phyloP scores from a whole-genome alignment of 768 basidiomycete species.

The Russula brevipes region DNA sequence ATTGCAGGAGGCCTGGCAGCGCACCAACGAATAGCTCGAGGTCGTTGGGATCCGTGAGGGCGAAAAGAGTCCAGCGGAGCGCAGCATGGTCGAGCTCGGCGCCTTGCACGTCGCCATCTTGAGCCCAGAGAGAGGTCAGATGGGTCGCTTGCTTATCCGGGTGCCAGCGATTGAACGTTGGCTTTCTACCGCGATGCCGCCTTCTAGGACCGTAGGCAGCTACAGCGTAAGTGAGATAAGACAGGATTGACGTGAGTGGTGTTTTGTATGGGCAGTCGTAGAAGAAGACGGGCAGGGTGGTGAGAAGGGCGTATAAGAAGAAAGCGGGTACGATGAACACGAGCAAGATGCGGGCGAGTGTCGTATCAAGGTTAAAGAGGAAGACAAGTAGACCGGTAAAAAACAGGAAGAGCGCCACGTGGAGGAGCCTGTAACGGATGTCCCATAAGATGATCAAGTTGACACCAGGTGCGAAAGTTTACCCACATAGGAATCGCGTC shows the following conservation, averaged over 20 bases:
- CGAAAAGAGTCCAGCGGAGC: constrained; percentile 17
- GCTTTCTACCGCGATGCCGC: background rate
- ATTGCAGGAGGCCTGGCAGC: constrained; percentile 12
- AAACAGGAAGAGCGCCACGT: constrained; percentile 17
- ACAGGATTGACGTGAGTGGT: constrained; percentile 14
- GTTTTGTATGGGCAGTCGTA: constrained; percentile 19
- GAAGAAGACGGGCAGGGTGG: constrained; percentile 12
- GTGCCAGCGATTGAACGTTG: background rate
- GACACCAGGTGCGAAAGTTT: background rate
- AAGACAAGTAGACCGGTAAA: constrained; percentile 13
- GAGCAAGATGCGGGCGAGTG: constrained; percentile 10
- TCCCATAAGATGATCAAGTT: background rate
- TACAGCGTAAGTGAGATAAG: constrained; percentile 1
- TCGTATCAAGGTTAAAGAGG: background rate
- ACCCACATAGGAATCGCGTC: constrained; percentile 12
- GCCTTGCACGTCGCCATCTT: background rate
- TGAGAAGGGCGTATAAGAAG: constrained; percentile 9
- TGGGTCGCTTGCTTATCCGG: background rate
- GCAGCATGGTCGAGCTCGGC: constrained; percentile 14
- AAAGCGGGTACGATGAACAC: background rate
- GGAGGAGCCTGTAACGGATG: constrained; percentile 10
- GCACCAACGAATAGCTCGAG: constrained; percentile 12
- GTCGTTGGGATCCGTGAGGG: constrained; percentile 9
- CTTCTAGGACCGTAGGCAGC: background rate
- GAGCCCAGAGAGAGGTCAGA: constrained; percentile 8